A percentile compares a stretch with the other conserved stretches of the same genome.
Conservation (phyloP, 371 early-diverging fungal genomes). For the Mucor plumbeus region DNA sequence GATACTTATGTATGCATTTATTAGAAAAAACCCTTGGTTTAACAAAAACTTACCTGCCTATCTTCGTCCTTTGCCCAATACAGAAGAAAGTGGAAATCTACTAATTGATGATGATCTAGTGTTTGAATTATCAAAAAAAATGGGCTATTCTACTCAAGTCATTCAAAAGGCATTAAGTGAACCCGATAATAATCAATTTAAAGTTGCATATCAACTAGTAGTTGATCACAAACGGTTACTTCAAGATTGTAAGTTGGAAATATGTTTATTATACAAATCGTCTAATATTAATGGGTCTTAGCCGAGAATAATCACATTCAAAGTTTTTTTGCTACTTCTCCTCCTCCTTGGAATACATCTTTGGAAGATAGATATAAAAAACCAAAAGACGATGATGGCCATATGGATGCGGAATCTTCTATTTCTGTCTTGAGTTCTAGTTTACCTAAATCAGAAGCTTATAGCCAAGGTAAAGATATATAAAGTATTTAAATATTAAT, state of each 20-base stretch:
- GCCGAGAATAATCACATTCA: constrained; percentile 60
- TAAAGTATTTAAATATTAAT: background rate
- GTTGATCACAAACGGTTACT: constrained; percentile 83
- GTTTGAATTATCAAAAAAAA: constrained; percentile 81
- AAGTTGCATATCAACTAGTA: constrained; percentile 93
- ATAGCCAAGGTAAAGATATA: constrained; percentile 28
- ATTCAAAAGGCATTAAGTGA: constrained; percentile 77
- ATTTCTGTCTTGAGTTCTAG: constrained; percentile 72
- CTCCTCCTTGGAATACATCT: constrained; percentile 66
- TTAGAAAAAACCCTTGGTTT: constrained; percentile 89
- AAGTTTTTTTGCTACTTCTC: constrained; percentile 68
- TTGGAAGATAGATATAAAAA: constrained; percentile 39
- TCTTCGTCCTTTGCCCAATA: constrained; percentile 75
- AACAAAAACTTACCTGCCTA: constrained; percentile 89
- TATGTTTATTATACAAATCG: background rate
- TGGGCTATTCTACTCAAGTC: constrained; percentile 74
- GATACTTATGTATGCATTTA: background rate
- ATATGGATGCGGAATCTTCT: constrained; percentile 54
- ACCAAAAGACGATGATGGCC: constrained; percentile 19
- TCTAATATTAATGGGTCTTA: background rate
- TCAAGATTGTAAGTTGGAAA: constrained; percentile 59
- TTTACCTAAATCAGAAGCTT: constrained; percentile 56
- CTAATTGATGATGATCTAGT: constrained; percentile 80
- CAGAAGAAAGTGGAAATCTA: constrained; percentile 65
- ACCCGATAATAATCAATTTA: constrained; percentile 87